Evolutionary conservation across 1,139 yeast species (phyloP), one percentile per base, ranked within the genome.

Genomic region (Candida sanyaensis): DNA sequence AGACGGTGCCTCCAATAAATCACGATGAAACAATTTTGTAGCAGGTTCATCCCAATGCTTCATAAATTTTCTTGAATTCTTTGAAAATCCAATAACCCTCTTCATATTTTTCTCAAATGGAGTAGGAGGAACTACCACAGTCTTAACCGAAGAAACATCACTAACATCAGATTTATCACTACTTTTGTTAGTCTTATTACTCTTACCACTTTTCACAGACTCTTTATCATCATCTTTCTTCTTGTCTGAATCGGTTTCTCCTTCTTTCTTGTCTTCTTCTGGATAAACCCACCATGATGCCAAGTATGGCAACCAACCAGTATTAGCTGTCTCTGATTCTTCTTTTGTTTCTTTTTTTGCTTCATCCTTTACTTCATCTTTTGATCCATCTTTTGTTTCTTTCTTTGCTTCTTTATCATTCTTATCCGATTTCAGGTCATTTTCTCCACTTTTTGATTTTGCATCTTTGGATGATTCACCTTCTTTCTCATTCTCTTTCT

Each of bases 31-130:
- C 39, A 63, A 46, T 10, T 59, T 55, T 0, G 62, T 55, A 1
- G 69, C 72, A 0, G 77, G 77, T 47, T 63, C 55, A 51, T 68
- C 68, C 77, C 77, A 73, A 49, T 60, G 69, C 26, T 61, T 55
- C 5, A 66, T 56, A 4, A 70, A 44, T 5, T 45, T 50, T 31
- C 57, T 61, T 45, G 65, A 64, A 28, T 56, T 59, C 45, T 61
- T 65, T 30, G 55, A 52, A 11, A 67, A 46, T 41, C 58, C 59
- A 46, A 60, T 60, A 27, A 62, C 44, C 26, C 53, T 54, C 12
- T 50, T 46, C 23, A 24, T 50, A 10, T 55, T 47, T 34, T 46
- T 56, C 24, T 46, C 49, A n/a, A 41, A 41, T 6, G 43, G 43
- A 13, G 43, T 41, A 12, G 43, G 43, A 12, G 31, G 32, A 32